Evolutionary conservation across 371 early-diverging fungal species (phyloP), one percentile per base, ranked within the genome.

Genomic region (Apophysomyces ossiformis): DNA sequence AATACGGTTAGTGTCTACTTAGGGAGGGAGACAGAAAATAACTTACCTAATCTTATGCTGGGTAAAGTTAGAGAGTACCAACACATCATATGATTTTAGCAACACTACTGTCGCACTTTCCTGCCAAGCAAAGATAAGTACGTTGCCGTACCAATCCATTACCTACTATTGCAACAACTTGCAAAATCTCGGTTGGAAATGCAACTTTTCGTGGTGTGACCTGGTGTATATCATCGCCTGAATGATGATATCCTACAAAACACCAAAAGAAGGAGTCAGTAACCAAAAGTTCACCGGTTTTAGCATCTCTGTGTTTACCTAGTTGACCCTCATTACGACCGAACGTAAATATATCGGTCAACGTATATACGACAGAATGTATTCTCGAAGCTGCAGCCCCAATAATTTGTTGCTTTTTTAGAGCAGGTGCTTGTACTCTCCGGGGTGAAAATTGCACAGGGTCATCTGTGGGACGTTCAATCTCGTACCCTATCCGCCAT

Each of bases 311-410:
- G 2, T 3, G 0, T 62, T 62, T 67, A 75, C 90, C 92, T n/a
- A 94, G 73, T 65, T 94, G 94, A 0, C 94, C 94, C 59, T 83
- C 79, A 67, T 91, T 91, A 39, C 79, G 69, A 0, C 94, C 94
- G 84, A 91, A 94, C 0, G 92, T 90, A 63, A 83, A 92, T 0
- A 94, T 56, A 18, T 88, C 82, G 0, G 70, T 72, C 6, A 70
- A 57, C 3, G 90, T 86, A 63, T 86, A 84, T 0, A 87, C 87
- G 12, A 80, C 91, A 0, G 93, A 83, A 66, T 94, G 94, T 61
- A 86, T 80, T 57, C 81, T 81, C 0, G 92, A 89, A 1, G 92
- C 92, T 26, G 92, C 91, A 6, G 79, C 89, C 6, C 90, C 91
- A n/a, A 82, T 66, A 36, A 90, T 76, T 3, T 64, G 57, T 35